Percentiles rank a stretch among this genome's conserved stretches.
Conservation (phyloP, 352 stramenopile genomes). For the Pythium oligandrum region DNA sequence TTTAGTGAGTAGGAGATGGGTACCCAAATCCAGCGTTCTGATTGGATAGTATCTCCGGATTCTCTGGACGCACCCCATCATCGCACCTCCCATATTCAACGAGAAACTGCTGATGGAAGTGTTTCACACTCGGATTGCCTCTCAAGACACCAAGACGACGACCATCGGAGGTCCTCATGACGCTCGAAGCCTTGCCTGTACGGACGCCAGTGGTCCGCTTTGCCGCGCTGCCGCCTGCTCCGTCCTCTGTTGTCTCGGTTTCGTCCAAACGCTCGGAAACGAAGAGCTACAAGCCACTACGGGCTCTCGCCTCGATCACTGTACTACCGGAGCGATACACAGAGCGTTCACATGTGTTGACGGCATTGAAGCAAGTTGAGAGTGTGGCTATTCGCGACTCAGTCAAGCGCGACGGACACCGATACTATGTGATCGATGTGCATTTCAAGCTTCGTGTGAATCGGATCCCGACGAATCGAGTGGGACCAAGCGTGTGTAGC, state of each 20-base stretch:
- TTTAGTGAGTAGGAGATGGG: too few species aligned
- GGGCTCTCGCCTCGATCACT: not conserved
- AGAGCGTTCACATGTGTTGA: not conserved
- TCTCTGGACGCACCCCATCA: too few species aligned
- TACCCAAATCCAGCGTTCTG: too few species aligned
- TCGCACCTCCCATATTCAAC: not conserved
- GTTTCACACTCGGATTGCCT: not conserved
- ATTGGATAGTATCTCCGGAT: too few species aligned
- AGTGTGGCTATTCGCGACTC: not conserved
- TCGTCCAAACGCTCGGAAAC: not conserved
- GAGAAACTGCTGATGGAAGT: not conserved
- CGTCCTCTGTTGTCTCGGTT: not conserved
- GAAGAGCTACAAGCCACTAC: not conserved
- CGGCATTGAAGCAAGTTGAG: not conserved
- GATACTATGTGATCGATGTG: not conserved
- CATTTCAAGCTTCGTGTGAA: not conserved
- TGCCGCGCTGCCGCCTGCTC: too few species aligned
- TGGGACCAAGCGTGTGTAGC: too few species aligned
- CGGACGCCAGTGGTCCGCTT: too few species aligned
- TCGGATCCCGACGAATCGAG: not conserved
- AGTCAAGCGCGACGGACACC: not conserved
- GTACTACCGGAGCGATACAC: not conserved
- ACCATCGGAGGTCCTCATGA: not conserved
- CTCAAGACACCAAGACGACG: not conserved
- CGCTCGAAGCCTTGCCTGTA: too few species aligned